Conservation (phyloP, 805 yeast genomes). For the Lachancea kluyveri region DNA sequence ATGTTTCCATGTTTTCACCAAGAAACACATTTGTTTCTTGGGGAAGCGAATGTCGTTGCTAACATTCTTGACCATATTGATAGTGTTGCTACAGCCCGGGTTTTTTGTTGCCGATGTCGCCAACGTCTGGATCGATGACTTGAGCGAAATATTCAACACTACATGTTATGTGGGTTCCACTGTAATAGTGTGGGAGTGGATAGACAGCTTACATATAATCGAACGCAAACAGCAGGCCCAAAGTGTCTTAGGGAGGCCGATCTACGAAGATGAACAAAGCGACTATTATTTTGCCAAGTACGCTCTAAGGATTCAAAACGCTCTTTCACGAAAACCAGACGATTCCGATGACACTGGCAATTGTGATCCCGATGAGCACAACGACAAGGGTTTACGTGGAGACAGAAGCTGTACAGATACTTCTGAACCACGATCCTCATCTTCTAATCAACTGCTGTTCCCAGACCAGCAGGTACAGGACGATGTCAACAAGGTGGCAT, state of each 20-base stretch:
- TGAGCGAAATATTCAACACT: slow-evolving; percentile 67
- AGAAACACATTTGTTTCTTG: slow-evolving; percentile 45
- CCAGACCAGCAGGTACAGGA: too few relatives aligned
- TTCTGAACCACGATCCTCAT: too few relatives aligned
- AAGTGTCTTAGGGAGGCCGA: slow-evolving; percentile 68
- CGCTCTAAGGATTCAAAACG: slow-evolving; percentile 24
- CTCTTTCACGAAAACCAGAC: slow-evolving; percentile 15
- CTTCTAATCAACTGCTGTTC: too few relatives aligned
- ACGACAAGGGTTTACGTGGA: not conserved
- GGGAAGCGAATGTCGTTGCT: slow-evolving; percentile 42
- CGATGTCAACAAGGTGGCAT: slow-evolving; percentile 5
- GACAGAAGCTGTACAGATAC: too few relatives aligned
- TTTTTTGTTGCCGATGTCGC: slow-evolving; percentile 74
- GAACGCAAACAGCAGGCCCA: slow-evolving; percentile 58
- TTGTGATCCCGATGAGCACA: not conserved
- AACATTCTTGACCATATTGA: slow-evolving; percentile 48
- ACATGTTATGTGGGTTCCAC: slow-evolving; percentile 67
- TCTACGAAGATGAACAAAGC: slow-evolving; percentile 58
- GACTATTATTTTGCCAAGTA: slow-evolving; percentile 26
- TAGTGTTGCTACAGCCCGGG: slow-evolving; percentile 56
- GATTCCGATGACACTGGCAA: slow-evolving; percentile 6
- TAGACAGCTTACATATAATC: slow-evolving; percentile 53
- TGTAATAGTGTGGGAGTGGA: slow-evolving; percentile 83
- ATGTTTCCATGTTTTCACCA: slow-evolving; percentile 47
- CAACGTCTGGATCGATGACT: slow-evolving; percentile 65